Evolutionary conservation across 2,329 filamentous ascomycete species (phyloP).

Genomic region (Hypoxylon rubiginosum): DNA sequence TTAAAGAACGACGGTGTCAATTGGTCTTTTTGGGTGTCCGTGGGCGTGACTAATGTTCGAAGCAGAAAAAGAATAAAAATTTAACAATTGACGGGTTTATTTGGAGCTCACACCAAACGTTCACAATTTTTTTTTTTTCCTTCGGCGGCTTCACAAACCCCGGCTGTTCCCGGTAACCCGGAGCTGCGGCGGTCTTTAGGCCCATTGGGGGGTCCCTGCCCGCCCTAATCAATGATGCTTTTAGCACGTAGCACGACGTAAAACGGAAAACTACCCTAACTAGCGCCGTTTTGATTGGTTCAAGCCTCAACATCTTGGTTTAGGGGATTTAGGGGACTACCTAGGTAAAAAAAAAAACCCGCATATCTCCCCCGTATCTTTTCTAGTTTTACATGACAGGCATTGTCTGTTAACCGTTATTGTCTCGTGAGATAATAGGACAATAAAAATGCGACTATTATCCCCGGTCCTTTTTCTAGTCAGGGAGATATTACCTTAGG

Average conservation of each 20-base stretch:
- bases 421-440: background rate
- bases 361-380: slow-evolving; percentile 15
- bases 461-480: background rate
- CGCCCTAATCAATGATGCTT: slow-evolving; percentile 43
- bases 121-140: slow-evolving; percentile 38
- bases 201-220: slow-evolving; percentile 28
- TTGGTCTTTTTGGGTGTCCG: slow-evolving; percentile 31
- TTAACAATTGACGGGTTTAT: slow-evolving; percentile 18
- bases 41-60: slow-evolving; percentile 25
- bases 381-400: too few relatives aligned
- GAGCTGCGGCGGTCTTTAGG: slow-evolving; percentile 45
- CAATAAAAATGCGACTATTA: background rate
- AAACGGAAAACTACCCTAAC: slow-evolving; percentile 17
- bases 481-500: too few relatives aligned
- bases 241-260: slow-evolving; percentile 42
- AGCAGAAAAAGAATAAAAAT: slow-evolving; percentile 12
- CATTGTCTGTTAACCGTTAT: too few relatives aligned
- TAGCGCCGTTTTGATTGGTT: slow-evolving; percentile 37
- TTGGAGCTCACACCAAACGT: slow-evolving; percentile 27
- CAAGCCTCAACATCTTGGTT: slow-evolving; percentile 6
- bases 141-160: slow-evolving; percentile 40
- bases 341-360: too few relatives aligned
- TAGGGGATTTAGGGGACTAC: too few relatives aligned
- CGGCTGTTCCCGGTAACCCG: slow-evolving; percentile 51
- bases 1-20: slow-evolving; percentile 47